Conservation (phyloP, 1,284 basidiomycete genomes). For the Apiotrichum sp. region DNA sequence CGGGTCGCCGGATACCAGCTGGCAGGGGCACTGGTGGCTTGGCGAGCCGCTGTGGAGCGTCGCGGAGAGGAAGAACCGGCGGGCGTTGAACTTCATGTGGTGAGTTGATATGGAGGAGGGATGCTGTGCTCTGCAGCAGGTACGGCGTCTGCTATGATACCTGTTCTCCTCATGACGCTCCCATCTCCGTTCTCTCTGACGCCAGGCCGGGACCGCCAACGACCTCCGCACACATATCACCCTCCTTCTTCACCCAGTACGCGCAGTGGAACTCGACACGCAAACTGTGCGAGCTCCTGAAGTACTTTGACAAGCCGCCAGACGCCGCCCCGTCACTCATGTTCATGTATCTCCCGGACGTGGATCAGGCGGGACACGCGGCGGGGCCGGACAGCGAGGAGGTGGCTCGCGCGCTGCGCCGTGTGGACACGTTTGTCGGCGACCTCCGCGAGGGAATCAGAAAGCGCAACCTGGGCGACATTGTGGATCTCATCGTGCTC, state of each 20-base stretch:
- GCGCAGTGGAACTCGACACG: constrained; percentile 56
- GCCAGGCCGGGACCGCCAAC: constrained; percentile 71
- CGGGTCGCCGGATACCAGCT: constrained; percentile 55
- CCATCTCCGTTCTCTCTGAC: neutral
- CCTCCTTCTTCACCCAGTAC: constrained; percentile 72
- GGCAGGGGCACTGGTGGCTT: constrained; percentile 71
- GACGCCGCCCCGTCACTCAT: constrained; percentile 69
- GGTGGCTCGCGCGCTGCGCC: constrained; percentile 63
- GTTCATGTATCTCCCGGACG: constrained; percentile 55
- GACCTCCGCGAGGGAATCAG: constrained; percentile 59
- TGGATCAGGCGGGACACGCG: constrained; percentile 58
- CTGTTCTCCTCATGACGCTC: neutral
- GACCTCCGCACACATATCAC: constrained; percentile 58
- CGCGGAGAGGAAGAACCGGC: constrained; percentile 62
- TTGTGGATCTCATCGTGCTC: constrained; percentile 83
- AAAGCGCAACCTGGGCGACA: constrained; percentile 67
- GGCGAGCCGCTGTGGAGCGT: constrained; percentile 92
- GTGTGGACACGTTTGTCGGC: constrained; percentile 70
- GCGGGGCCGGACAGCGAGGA: constrained; percentile 65
- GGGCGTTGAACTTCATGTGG: constrained; percentile 86
- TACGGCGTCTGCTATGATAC: no score
- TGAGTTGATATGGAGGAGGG: constrained; percentile 41
- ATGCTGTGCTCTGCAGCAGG: no score
- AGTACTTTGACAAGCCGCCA: constrained; percentile 69
- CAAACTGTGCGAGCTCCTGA: constrained; percentile 67